Base-by-base conservation (phyloP, 139 green algal species). In the Cymbomonas tetramitiformis region DNA sequence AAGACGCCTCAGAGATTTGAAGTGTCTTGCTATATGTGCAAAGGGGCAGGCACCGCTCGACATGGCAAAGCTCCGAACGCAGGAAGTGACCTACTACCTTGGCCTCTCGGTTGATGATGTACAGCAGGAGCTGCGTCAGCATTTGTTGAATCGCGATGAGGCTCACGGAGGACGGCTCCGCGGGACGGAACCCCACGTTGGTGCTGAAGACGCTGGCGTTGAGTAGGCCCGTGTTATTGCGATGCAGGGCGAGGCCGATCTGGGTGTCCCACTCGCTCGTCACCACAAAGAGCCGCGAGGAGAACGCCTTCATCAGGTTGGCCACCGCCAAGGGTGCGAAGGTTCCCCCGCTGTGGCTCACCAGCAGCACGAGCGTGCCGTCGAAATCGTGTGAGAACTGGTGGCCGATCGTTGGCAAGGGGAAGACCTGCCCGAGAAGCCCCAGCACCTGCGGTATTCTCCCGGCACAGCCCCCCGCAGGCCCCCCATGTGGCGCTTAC, bases 261-360 rank as follows among this genome's bases (percentile, higher is more conserved):
- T 68, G 61, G 4, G 61, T 68, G 61, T 68, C 61, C 61, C 61
- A 68, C 32, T 68, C 61, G 61, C 51, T 63, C 3, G 61, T 33
- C 29, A 68, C 61, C 15, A 68, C 61, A 32, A 62, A 68, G 25
- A 68, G 53, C 19, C 36, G 21, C 1, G 31, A 30, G 21, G 61
- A 62, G 4, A 52, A 30, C 21, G 30, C 30, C 28, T 49, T 10
- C 8, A 68, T 18, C 12, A 68, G 34, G 18, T 68, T 68, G 32
- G 51, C 61, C 6, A 53, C 21, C 34, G 61, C 61, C 1, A 68
- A 26, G 1, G 61, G 32, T 23, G 40, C 61, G 30, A 68, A 68
- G n/a, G 61, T 68, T 19, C 51, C 61, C 9, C 61, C 61, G 9
- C 30, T 51, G 61, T 68, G 61, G 4, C n/a, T 43, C 19, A 68